Evolutionary conservation across 2,329 filamentous ascomycete species (phyloP).

Genomic region (Aspergillus intermedius): DNA sequence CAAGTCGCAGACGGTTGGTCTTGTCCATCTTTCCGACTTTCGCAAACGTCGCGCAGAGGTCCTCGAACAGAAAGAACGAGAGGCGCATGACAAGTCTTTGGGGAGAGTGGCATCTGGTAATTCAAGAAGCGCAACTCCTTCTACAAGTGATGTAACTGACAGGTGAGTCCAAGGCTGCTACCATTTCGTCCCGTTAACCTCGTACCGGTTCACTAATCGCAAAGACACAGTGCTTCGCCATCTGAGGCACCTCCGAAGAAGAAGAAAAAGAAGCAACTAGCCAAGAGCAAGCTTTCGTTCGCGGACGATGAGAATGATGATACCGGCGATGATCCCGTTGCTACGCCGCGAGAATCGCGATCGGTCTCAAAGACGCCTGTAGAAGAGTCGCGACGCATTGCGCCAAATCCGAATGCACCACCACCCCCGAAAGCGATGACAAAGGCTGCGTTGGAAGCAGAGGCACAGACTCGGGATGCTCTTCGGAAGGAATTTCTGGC

Average conservation of each 20-base stretch:
- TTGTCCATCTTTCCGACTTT: slow-evolving; percentile 88
- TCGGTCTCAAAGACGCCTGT: slow-evolving; percentile 31
- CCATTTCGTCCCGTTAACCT: background rate
- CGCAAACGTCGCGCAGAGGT: slow-evolving; percentile 92
- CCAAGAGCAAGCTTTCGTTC: slow-evolving; percentile 58
- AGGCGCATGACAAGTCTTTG: slow-evolving; percentile 60
- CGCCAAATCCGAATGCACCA: slow-evolving; percentile 40
- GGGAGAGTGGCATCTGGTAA: slow-evolving; percentile 36
- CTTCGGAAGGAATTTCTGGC: slow-evolving; percentile 72
- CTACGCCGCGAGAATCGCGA: slow-evolving; percentile 33
- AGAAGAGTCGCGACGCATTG: slow-evolving; percentile 32
- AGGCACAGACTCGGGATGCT: slow-evolving; percentile 68
- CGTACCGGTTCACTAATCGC: slow-evolving; percentile 41
- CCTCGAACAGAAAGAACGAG: slow-evolving; percentile 82
- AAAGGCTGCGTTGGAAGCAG: slow-evolving; percentile 68
- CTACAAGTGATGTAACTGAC: slow-evolving; percentile 43
- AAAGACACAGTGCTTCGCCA: slow-evolving; percentile 52
- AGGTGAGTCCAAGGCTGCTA: slow-evolving; percentile 45
- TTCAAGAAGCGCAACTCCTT: slow-evolving; percentile 48
- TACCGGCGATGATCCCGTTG: slow-evolving; percentile 37
- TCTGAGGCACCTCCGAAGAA: slow-evolving; percentile 43
- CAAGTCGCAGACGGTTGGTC: slow-evolving; percentile 79
- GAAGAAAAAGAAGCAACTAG: slow-evolving; percentile 54
- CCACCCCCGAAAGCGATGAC: slow-evolving; percentile 66
- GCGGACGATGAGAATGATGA: slow-evolving; percentile 58